Evolutionary conservation across 441 rosid species (phyloP).

Genomic region (Daphne laureola): DNA sequence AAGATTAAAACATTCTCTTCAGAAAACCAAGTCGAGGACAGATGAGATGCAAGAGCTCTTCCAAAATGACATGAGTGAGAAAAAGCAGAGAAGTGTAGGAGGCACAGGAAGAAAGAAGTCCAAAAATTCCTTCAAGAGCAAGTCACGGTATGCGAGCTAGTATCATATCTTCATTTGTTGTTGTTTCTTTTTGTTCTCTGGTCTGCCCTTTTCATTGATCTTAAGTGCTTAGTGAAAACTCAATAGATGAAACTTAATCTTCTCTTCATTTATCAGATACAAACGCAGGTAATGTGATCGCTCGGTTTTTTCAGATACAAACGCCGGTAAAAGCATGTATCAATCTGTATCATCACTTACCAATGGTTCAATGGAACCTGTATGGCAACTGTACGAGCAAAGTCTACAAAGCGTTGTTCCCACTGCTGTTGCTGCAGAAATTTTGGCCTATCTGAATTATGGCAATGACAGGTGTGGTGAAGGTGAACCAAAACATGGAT

Average conservation of each 20-base stretch:
- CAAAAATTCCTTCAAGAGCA: slow-evolving; percentile 85
- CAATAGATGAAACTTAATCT: slow-evolving; percentile 10
- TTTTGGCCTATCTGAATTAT: too few relatives aligned
- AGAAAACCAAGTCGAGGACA: slow-evolving; percentile 47
- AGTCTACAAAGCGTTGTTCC: too few relatives aligned
- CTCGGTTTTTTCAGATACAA: slow-evolving; percentile 31
- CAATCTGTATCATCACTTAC: too few relatives aligned
- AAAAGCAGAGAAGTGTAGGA: slow-evolving; percentile 44
- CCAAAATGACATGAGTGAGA: slow-evolving; percentile 84
- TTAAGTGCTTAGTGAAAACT: slow-evolving; percentile 25
- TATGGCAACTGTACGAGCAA: too few relatives aligned
- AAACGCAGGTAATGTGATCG: not conserved
- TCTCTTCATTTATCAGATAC: not conserved
- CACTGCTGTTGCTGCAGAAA: too few relatives aligned
- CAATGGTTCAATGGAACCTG: too few relatives aligned
- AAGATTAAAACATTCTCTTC: slow-evolving; percentile 39
- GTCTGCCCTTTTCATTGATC: slow-evolving; percentile 15
- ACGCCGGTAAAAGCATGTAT: slow-evolving; percentile 21
- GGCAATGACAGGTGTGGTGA: too few relatives aligned
- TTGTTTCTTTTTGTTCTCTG: slow-evolving; percentile 19
- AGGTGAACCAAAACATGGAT: too few relatives aligned
- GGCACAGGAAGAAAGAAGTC: slow-evolving; percentile 50
- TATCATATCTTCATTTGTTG: slow-evolving; percentile 15
- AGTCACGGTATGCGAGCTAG: slow-evolving; percentile 57
- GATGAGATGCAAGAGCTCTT: slow-evolving; percentile 85